Conservation (phyloP, 805 yeast species). For the Ogataea philodendri region DNA sequence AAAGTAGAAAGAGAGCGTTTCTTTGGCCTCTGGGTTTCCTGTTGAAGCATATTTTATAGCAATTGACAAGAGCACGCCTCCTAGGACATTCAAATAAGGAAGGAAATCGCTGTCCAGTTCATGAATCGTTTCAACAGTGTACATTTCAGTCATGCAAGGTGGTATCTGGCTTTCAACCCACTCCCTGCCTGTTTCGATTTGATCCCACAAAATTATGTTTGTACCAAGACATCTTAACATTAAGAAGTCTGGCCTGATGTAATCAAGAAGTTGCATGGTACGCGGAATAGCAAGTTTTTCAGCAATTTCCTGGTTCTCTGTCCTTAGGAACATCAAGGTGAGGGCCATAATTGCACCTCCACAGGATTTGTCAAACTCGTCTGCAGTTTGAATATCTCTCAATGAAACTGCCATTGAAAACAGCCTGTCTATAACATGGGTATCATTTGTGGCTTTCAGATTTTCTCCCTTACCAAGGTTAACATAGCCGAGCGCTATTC, state of each 20-base stretch:
- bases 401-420: constrained; percentile 55
- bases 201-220: constrained; percentile 71
- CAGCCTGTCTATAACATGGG: constrained; percentile 60
- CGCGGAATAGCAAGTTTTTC: constrained; percentile 57
- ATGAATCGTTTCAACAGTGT: constrained; percentile 27
- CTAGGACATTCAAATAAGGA: constrained; percentile 60
- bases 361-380: constrained; percentile 59
- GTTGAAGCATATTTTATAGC: constrained; percentile 78
- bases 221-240: constrained; percentile 62
- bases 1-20: constrained; percentile 51
- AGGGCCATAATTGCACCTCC: constrained; percentile 79
- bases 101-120: constrained; percentile 58
- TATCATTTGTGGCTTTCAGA: constrained; percentile 49
- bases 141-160: constrained; percentile 34
- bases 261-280: constrained; percentile 58
- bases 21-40: constrained; percentile 50
- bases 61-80: constrained; percentile 73
- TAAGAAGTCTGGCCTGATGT: constrained; percentile 75
- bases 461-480: constrained; percentile 75
- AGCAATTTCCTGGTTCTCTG: constrained; percentile 61
- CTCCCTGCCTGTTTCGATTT: constrained; percentile 42
- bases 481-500: constrained; percentile 80
- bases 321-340: constrained; percentile 67
- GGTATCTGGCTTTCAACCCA: constrained; percentile 69
- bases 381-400: constrained; percentile 60